Evolutionary conservation across 2,329 filamentous ascomycete species (phyloP), one percentile per base, ranked within the genome.

Genomic region (Coleophoma eucalyptorum): DNA sequence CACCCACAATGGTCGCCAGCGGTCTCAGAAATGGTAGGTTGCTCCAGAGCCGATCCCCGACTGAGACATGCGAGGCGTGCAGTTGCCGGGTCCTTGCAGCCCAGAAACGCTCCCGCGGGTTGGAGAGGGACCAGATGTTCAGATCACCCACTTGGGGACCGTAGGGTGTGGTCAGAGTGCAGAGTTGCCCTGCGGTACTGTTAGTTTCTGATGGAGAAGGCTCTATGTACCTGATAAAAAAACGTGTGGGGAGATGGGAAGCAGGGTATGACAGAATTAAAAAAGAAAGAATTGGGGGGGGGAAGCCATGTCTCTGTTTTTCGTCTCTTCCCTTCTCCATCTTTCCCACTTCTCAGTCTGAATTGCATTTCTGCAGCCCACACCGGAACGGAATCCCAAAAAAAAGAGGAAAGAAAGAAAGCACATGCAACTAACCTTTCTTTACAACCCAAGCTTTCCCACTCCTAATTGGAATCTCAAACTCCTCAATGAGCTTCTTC

Each of bases 81-180:
- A 95, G 77, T 65, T 95, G 89, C 51, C 85, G 79, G 12, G 89
- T 94, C 35, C 90, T 80, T 1, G 82, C 76, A 1, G 90, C 89
- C 90, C 89, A 95, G 72, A 95, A 90, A 40, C 83, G 78, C 66
- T 95, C 90, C 13, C 88, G 80, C 0, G 89, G 86, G 66, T 94
- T 91, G 55, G 84, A 72, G 5, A 77, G 75, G 60, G 87, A 89
- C 87, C 88, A 95, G 60, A 94, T 78, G 66, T 95, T 95, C 16
- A 94, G 72, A 61, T 94, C 90, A 49, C 89, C 78, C 45, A 95
- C 89, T 70, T 95, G 90, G 0, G 90, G 83, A 0, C 90, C 90
- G 49, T 85, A 73, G 0, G 88, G 88, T 0, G 89, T 93, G 51
- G 83, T 87, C 55, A 95, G 83, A 13, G 84, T 81, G 53, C 89